Base-by-base conservation (phyloP, 1,284 basidiomycete species). In the Phylloboletellus chloephorus region DNA sequence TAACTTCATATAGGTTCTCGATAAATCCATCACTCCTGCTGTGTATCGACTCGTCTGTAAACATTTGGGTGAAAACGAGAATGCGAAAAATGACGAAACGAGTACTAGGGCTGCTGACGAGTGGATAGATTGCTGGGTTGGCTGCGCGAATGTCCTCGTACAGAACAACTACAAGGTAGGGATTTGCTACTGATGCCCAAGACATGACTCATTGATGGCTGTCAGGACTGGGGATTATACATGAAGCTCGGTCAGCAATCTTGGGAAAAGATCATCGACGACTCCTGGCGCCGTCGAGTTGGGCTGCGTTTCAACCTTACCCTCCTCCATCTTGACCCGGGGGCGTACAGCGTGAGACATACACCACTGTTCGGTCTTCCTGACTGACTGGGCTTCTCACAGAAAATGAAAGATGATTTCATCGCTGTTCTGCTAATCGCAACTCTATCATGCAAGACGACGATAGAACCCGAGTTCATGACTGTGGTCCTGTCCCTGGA, bases 71-170 rank as follows among this genome's bases (percentile, higher is more conserved):
- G 57, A 66, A 25, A 65, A 61, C 23, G 57, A 62, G 15, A 46
- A 52, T 12, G 52, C 54, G 11, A 57, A 52, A 31, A 44, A 54
- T 28, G 51, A 58, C 3, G 66, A 67, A 13, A 52, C 53, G 12
- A 57, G 52, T 12, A 49, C 54, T 39, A 50, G 44, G 31, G 61
- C 59, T 42, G 62, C 64, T 50, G 74, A 79, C 48, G 57, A 67
- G 26, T 78, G 88, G 64, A 73, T 90, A 15, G 77, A 82, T 47
- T 84, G 81, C 53, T 94, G 88, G 88, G 72, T 85, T 3, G 78
- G 81, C 7, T 91, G 85, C 52, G 79, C 76, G 0, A 71, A 73
- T 25, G 74, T 88, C 16, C 57, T 85, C 9, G 77, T 88, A 7
- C 74, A 78, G 41, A 79, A 82, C 46, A 68, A 69, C 9, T 61